phyloP scores from a whole-genome alignment of 164 flowering plant genomes.

The Hamamelis virginiana region DNA sequence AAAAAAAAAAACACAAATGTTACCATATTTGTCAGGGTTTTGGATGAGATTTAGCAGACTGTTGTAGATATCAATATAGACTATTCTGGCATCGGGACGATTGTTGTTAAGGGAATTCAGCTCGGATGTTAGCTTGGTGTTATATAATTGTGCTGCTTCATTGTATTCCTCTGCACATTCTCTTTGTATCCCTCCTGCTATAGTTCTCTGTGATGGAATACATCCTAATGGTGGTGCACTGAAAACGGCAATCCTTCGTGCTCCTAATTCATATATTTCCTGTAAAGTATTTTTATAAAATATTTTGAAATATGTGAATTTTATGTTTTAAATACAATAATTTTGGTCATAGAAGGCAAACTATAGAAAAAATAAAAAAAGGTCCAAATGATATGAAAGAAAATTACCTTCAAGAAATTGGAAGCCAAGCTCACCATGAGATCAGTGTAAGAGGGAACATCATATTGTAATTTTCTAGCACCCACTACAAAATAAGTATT shows the following conservation, averaged over 20 bases:
- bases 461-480: conserved; percentile 6
- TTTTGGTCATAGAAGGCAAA: too few relatives aligned
- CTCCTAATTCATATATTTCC: conserved; percentile 35
- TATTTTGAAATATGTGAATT: too few relatives aligned
- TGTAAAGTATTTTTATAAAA: too few relatives aligned
- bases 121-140: conserved; percentile 22
- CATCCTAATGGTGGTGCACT: conserved; percentile 45
- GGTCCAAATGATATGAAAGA: not conserved
- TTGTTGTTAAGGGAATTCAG: conserved; percentile 11
- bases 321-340: too few relatives aligned
- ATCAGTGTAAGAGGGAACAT: conserved; percentile 29
- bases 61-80: conserved; percentile 32
- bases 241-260: conserved; percentile 33
- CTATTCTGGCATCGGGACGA: conserved; percentile 3
- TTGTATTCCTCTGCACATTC: conserved; percentile 24
- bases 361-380: too few relatives aligned
- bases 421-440: conserved; percentile 21
- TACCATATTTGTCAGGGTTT: conserved; percentile 31
- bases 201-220: conserved; percentile 42
- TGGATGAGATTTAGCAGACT: conserved; percentile 35
- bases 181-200: conserved; percentile 37
- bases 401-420: conserved; percentile 21
- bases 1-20: too few relatives aligned
- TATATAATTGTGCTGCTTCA: conserved; percentile 29
- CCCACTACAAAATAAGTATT: not conserved